These are phyloP conservation scores for Apiospora malaysiana DNA, from an alignment of 2,329 filamentous ascomycete species.

Conservation along the genomic window DNA sequence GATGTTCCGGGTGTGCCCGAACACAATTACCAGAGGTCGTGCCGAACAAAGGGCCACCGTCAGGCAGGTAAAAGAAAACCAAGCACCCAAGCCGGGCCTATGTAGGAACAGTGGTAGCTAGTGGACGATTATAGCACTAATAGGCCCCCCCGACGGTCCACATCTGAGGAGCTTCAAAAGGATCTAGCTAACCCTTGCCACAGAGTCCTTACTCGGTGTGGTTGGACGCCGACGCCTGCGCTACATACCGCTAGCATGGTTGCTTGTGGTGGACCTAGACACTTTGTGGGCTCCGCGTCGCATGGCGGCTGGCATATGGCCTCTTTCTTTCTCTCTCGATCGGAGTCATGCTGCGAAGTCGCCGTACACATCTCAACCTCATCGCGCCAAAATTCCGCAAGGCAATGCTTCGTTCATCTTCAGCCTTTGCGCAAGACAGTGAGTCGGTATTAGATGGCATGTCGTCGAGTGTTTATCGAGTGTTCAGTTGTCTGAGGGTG, in stretches of 20 bases:
- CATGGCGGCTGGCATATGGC: conserved; percentile 6
- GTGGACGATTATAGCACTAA: not conserved
- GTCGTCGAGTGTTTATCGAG: conserved; percentile 17
- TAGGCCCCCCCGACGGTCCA: not conserved
- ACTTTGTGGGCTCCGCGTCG: conserved; percentile 4
- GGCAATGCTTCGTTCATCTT: not conserved
- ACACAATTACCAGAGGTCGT: not conserved
- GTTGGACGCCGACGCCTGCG: not conserved
- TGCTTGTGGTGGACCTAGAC: not conserved
- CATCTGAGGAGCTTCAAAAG: conserved; percentile 1
- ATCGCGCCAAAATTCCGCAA: not conserved
- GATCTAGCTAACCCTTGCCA: conserved; percentile 14
- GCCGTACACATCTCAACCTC: conserved; percentile 5
- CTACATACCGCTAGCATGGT: conserved; percentile 13
- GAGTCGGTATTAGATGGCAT: not conserved
- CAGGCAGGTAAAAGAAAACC: not conserved
- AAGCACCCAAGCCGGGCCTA: conserved; percentile 6
- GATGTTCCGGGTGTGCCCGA: conserved; percentile 8
- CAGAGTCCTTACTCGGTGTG: conserved; percentile 1
- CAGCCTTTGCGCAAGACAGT: conserved; percentile 1
- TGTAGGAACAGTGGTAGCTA: not conserved
- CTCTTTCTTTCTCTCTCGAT: not conserved
- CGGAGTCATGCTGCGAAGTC: not conserved
- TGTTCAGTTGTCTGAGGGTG: conserved; percentile 1
- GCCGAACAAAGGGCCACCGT: not conserved